These are phyloP conservation scores for Gaillardinia entomophila DNA, from an alignment of 805 yeast genomes.

Conservation along the genomic window DNA sequence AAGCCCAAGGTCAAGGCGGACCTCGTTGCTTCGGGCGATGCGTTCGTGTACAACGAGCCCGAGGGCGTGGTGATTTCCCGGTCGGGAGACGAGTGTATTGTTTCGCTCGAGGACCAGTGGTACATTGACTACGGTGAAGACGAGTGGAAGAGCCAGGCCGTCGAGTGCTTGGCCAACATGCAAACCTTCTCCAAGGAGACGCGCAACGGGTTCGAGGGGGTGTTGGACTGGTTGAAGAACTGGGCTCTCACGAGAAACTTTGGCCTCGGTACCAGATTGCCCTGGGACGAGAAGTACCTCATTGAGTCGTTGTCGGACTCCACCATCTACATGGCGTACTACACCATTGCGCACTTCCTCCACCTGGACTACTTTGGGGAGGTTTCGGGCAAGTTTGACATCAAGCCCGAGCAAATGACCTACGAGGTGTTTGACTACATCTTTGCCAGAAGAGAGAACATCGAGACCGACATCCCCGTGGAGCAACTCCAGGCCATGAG, in stretches of 20 bases:
- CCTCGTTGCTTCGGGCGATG: slow-evolving; percentile 67
- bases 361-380: slow-evolving; percentile 85
- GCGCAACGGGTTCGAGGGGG: slow-evolving; percentile 87
- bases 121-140: slow-evolving; percentile 95
- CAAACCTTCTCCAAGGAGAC: slow-evolving; percentile 79
- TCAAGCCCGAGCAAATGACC: slow-evolving; percentile 80
- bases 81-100: slow-evolving; percentile 95
- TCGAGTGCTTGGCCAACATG: slow-evolving; percentile 72
- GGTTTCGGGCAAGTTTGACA: slow-evolving; percentile 63
- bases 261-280: slow-evolving; percentile 90
- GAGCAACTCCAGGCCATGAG: slow-evolving; percentile 68
- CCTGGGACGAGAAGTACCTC: slow-evolving; percentile 93
- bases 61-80: slow-evolving; percentile 86
- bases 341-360: slow-evolving; percentile 80
- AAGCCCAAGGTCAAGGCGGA: slow-evolving; percentile 84
- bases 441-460: slow-evolving; percentile 64
- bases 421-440: slow-evolving; percentile 91
- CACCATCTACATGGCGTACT: slow-evolving; percentile 91
- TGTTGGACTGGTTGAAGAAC: slow-evolving; percentile 91
- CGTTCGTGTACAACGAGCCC: slow-evolving; percentile 92
- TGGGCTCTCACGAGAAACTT: slow-evolving; percentile 98
- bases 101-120: slow-evolving; percentile 98
- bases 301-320: slow-evolving; percentile 96
- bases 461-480: slow-evolving; percentile 53
- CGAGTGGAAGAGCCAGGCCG: slow-evolving; percentile 75